Conservation (phyloP, 164 flowering plant genomes). For the Chimonanthus praecox region DNA sequence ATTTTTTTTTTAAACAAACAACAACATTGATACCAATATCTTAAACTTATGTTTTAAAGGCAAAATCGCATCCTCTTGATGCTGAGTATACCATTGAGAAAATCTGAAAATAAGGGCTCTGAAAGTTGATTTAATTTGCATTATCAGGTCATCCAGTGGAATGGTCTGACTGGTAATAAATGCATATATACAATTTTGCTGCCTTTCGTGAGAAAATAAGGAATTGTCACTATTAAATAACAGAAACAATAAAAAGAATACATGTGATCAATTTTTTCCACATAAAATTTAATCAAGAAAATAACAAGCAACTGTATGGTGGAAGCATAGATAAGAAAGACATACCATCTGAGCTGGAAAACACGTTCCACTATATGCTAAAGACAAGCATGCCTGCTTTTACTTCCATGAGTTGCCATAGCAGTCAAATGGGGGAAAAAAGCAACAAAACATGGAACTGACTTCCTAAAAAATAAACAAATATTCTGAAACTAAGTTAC, state of each 20-base stretch:
- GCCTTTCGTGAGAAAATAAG: neutral
- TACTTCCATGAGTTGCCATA: slow-evolving; percentile 9
- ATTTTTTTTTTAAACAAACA: too few relatives aligned
- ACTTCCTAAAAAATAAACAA: slow-evolving; percentile 13
- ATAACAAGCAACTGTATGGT: neutral
- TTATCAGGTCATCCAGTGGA: neutral
- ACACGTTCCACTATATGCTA: neutral
- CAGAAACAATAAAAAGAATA: slow-evolving; percentile 2
- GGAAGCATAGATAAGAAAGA: neutral
- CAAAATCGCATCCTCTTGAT: too few relatives aligned
- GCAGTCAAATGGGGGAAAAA: slow-evolving; percentile 1
- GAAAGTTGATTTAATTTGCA: neutral
- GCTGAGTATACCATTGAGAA: too few relatives aligned
- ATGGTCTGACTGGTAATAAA: neutral
- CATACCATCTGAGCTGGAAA: slow-evolving; percentile 4
- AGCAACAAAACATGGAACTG: slow-evolving; percentile 7
- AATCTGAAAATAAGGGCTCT: neutral
- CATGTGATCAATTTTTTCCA: neutral
- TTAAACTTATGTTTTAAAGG: too few relatives aligned
- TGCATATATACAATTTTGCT: neutral
- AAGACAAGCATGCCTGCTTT: slow-evolving; percentile 9
- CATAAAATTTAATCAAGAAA: slow-evolving; percentile 10
- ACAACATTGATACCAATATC: too few relatives aligned
- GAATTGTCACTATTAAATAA: neutral
- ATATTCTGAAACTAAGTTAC: slow-evolving; percentile 21